Conservation (phyloP, 2,329 filamentous ascomycete genomes). For the Chaetomiaceae sp. region DNA sequence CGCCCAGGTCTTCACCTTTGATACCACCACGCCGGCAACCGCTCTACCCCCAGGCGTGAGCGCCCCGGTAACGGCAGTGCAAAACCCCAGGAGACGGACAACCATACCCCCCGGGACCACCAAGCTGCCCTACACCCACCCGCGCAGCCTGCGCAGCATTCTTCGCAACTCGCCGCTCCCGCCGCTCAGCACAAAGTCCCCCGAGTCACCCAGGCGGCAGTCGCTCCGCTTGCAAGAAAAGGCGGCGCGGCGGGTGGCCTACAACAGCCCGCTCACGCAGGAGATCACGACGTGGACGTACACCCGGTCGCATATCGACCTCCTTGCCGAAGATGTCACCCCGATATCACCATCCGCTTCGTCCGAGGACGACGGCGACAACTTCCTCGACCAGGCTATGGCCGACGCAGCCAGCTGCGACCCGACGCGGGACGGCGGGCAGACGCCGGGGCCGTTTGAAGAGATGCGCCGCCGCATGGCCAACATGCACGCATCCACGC, state of each 20-base stretch:
- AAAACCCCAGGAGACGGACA: conserved; percentile 36
- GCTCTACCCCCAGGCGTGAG: conserved; percentile 5
- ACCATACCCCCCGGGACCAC: conserved; percentile 30
- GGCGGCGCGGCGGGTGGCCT: conserved; percentile 53
- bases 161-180: conserved; percentile 62
- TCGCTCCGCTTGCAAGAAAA: conserved; percentile 52
- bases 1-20: conserved; percentile 43
- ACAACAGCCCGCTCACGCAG: conserved; percentile 58
- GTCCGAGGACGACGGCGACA: conserved; percentile 36
- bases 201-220: conserved; percentile 49
- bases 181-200: conserved; percentile 45
- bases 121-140: conserved; percentile 53
- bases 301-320: conserved; percentile 58
- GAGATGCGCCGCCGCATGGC: conserved; percentile 57
- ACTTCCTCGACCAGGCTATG: conserved; percentile 44
- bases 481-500: conserved; percentile 39
- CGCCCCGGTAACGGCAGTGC: conserved; percentile 30
- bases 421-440: conserved; percentile 55
- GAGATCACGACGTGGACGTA: conserved; percentile 61
- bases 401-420: conserved; percentile 43
- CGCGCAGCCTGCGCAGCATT: conserved; percentile 57
- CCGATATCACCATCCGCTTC: conserved; percentile 41
- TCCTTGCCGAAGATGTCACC: conserved; percentile 54
- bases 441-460: conserved; percentile 59
- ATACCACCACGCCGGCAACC: conserved; percentile 8